phyloP scores from a whole-genome alignment of 768 basidiomycete species.

The Vishniacozyma victoriae region DNA sequence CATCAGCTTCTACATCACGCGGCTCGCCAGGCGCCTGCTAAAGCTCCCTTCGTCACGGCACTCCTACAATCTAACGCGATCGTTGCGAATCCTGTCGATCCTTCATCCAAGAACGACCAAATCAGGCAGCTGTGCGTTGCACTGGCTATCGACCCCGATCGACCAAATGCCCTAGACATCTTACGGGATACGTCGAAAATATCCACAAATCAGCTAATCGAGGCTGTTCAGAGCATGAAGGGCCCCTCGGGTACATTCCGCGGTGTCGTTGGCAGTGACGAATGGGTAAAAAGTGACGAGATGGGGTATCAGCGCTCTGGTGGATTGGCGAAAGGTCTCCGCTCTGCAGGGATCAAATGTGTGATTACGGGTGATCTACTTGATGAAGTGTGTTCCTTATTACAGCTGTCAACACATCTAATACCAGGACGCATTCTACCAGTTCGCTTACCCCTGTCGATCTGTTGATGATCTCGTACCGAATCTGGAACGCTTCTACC shows the following conservation, averaged over 20 bases:
- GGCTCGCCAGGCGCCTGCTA: constrained; percentile 56
- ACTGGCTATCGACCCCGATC: constrained; percentile 56
- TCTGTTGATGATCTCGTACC: constrained; percentile 54
- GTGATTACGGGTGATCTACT: constrained; percentile 63
- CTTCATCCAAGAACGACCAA: constrained; percentile 57
- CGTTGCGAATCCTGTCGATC: constrained; percentile 60
- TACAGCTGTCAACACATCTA: too few species aligned
- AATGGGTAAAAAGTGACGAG: constrained; percentile 56
- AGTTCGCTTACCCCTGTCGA: constrained; percentile 60
- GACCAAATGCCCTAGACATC: constrained; percentile 52
- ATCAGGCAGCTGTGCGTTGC: constrained; percentile 60
- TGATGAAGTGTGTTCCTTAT: constrained; percentile 60
- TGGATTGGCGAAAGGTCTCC: constrained; percentile 55
- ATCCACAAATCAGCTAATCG: constrained; percentile 54
- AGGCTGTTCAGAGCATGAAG: constrained; percentile 61
- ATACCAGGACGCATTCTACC: constrained; percentile 56
- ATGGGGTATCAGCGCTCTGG: constrained; percentile 67
- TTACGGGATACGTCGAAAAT: constrained; percentile 54
- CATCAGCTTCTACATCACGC: constrained; percentile 69
- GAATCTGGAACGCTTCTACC: constrained; percentile 62
- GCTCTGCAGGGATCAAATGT: constrained; percentile 57
- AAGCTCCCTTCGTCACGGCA: constrained; percentile 64
- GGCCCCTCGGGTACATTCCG: constrained; percentile 61
- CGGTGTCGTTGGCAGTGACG: constrained; percentile 58
- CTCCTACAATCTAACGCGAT: constrained; percentile 70